Evolutionary conservation across 1,284 basidiomycete genomes (phyloP).

Genomic region (Ustilago sp.): DNA sequence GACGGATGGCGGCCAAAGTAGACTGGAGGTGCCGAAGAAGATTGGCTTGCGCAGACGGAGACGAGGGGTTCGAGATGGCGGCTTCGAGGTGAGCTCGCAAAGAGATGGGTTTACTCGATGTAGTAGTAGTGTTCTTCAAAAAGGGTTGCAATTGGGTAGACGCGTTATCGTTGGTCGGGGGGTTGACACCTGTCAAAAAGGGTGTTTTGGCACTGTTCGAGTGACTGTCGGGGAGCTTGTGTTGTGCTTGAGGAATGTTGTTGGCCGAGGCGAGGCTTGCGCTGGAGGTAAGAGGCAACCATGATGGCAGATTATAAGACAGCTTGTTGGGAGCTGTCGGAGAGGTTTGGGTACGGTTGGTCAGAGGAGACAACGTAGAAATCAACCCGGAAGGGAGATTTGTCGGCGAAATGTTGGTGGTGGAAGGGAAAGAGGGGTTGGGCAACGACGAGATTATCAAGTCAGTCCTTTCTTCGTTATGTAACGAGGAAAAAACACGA

Average conservation of each 20-base stretch:
- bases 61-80: constrained; percentile 54
- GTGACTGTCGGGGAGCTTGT: constrained; percentile 29
- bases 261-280: constrained; percentile 50
- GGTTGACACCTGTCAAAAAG: constrained; percentile 55
- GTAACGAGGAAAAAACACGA: constrained; percentile 40
- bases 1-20: constrained; percentile 47
- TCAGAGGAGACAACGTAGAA: constrained; percentile 55
- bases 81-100: constrained; percentile 50
- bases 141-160: constrained; percentile 15
- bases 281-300: constrained; percentile 45
- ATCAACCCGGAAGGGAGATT: constrained; percentile 56
- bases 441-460: constrained; percentile 42
- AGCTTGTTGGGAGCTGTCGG: constrained; percentile 50
- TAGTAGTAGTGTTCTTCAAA: constrained; percentile 33
- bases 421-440: constrained; percentile 35
- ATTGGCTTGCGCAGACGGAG: constrained; percentile 50
- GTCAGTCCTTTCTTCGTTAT: constrained; percentile 53
- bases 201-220: constrained; percentile 27
- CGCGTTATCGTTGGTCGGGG: constrained; percentile 52
- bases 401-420: constrained; percentile 28
- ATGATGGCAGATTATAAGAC: constrained; percentile 48
- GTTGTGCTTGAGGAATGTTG: constrained; percentile 31
- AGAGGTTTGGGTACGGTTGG: constrained; percentile 31
- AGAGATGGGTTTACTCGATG: constrained; percentile 21
- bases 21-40: constrained; percentile 43